Evolutionary conservation across 2,329 filamentous ascomycete species (phyloP).

Genomic region (Colletotrichum sp.): DNA sequence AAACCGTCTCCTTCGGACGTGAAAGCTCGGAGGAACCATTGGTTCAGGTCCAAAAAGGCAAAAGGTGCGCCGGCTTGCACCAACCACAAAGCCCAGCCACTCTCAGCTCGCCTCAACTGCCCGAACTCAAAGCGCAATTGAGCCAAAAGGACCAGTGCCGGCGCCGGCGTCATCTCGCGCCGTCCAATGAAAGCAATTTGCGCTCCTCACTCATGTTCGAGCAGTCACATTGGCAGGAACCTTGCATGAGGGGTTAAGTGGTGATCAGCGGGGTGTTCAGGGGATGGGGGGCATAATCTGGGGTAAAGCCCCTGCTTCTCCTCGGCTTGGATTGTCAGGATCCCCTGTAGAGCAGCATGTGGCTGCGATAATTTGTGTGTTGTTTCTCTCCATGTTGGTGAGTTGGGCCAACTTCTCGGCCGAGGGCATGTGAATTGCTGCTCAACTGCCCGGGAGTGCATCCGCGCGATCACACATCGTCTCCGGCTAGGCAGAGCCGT

Average conservation of each 20-base stretch:
- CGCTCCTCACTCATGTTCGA: background rate
- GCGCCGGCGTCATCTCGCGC: background rate
- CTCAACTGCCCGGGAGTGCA: background rate
- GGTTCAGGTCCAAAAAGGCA: background rate
- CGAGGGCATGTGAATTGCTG: conserved; percentile 2
- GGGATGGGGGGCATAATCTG: background rate
- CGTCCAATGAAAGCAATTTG: background rate
- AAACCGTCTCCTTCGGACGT: background rate
- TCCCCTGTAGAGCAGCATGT: background rate
- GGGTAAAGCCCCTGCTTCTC: conserved; percentile 5
- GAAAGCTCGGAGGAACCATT: conserved; percentile 7
- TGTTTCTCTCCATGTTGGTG: background rate
- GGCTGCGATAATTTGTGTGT: background rate
- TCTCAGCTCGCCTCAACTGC: background rate
- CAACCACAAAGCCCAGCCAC: background rate
- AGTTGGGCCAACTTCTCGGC: background rate
- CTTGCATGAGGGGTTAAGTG: conserved; percentile 8
- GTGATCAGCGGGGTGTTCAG: background rate
- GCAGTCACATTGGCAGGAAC: background rate
- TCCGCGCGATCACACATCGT: conserved; percentile 3
- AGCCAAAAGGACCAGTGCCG: background rate
- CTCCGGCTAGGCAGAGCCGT: background rate
- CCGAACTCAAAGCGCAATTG: background rate
- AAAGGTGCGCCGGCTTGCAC: background rate
- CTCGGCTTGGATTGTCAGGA: background rate